Evolutionary conservation across 352 stramenopile species (phyloP), one percentile per base, ranked within the genome.

Genomic region (Pythium oligandrum): DNA sequence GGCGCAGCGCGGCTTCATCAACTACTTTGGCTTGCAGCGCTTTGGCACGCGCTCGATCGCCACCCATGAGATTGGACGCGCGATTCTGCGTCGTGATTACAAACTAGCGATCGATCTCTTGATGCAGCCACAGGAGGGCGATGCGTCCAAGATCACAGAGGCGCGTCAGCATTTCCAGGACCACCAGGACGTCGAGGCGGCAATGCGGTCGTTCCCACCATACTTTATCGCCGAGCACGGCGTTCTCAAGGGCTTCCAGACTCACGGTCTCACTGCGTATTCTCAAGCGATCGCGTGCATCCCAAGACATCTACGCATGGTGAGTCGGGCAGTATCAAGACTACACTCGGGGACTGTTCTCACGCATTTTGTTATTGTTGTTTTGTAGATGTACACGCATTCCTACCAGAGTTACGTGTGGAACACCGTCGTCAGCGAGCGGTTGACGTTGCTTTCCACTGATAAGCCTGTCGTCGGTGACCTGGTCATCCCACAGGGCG

Each of bases 11-110:
- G 96, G 96, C 5, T 99, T 98, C 68, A 95, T 98, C 61, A 99
- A 99, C 63, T 99, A 98, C 76, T 99, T 98, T 75, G 96, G 96
- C 3, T 81, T 98, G 48, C 96, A 99, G 75, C 81, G 94, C 63
- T 99, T 98, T 70, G 96, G 79, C 71, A 98, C 77, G 69, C 92
- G 83, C 40, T 85, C 76, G 55, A 96, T 90, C 76, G 86, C 73
- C 30, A 91, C 81, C 0, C 80, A 95, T 46, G 74, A 96, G 51
- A 87, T 98, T 33, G 96, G 96, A 17, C 91, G 95, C 9, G 89
- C 91, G 4, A 88, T 98, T 54, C 66, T 99, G 39, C 85, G 93
- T 48, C 90, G 88, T 31, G 85, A 98, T 58, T 97, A 93, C 66
- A 88, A 97, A 59, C 57, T 71, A 1, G 93, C 88, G 2, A 75